These are phyloP conservation scores for Thelonectria discophora DNA, from an alignment of 2,329 filamentous ascomycete species.

Conservation along the genomic window DNA sequence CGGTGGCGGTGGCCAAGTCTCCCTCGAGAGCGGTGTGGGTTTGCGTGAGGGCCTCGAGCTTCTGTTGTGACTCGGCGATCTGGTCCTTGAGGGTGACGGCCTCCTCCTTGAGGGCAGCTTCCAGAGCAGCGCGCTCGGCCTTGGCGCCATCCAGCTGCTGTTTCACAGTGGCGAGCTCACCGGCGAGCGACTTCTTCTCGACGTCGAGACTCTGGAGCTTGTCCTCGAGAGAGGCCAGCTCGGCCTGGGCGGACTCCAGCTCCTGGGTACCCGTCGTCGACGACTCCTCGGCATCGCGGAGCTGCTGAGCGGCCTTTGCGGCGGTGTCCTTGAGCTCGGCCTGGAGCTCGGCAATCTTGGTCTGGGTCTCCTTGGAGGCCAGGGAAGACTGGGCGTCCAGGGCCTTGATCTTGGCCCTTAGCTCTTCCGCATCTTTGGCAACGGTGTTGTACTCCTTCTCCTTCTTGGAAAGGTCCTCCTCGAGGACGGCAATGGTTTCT, in stretches of 20 bases:
- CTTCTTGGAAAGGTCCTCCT: constrained; percentile 48
- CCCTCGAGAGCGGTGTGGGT: constrained; percentile 43
- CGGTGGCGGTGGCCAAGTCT: constrained; percentile 44
- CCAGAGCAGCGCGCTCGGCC: constrained; percentile 48
- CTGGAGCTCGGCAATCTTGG: constrained; percentile 48
- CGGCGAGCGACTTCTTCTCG: constrained; percentile 43
- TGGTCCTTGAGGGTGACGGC: constrained; percentile 46
- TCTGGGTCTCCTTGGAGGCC: constrained; percentile 45
- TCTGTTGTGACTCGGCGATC: constrained; percentile 46
- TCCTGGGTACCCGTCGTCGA: constrained; percentile 33
- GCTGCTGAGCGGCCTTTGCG: constrained; percentile 36
- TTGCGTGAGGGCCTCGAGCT: constrained; percentile 46
- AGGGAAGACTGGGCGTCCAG: constrained; percentile 45
- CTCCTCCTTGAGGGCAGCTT: constrained; percentile 45
- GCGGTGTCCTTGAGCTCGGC: constrained; percentile 45
- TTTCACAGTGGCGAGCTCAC: constrained; percentile 48
- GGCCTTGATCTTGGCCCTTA: constrained; percentile 51
- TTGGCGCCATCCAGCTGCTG: constrained; percentile 46
- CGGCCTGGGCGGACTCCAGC: constrained; percentile 38
- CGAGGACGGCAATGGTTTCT: constrained; percentile 47
- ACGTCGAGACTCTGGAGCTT: constrained; percentile 41
- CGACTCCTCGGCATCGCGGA: constrained; percentile 41
- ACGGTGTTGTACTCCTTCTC: constrained; percentile 48
- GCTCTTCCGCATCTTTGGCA: constrained; percentile 49
- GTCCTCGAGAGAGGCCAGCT: constrained; percentile 36